These are phyloP conservation scores for Gossypium laxum DNA, from an alignment of 441 rosid species.

Conservation along the genomic window DNA sequence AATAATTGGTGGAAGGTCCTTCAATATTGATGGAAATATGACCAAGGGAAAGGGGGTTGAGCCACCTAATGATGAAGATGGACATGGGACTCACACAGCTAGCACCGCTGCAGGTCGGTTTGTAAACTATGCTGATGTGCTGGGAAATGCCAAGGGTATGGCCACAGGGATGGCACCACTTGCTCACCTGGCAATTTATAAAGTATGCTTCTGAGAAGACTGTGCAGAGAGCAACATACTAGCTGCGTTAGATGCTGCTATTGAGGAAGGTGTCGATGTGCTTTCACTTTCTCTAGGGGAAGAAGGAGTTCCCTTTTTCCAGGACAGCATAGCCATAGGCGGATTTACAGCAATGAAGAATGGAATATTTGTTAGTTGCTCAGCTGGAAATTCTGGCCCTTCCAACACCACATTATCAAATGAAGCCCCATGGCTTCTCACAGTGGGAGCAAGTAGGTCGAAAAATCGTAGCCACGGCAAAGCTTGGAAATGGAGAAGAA, in stretches of 20 bases:
- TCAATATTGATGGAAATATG: constrained; percentile 4
- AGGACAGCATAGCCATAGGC: constrained; percentile 20
- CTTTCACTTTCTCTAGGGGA: constrained; percentile 18
- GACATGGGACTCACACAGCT: constrained; percentile 41
- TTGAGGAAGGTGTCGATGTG: constrained; percentile 29
- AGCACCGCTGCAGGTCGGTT: constrained; percentile 30
- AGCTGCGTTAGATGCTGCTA: constrained; percentile 23
- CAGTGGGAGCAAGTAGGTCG: constrained; percentile 30
- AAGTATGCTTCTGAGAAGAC: constrained; percentile 26
- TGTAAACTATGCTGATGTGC: constrained; percentile 2
- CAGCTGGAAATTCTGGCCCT: constrained; percentile 31
- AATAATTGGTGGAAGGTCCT: constrained; percentile 37
- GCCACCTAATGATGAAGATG: constrained; percentile 24
- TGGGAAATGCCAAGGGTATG: constrained; percentile 20
- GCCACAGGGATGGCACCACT: constrained; percentile 22
- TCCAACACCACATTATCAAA: constrained; percentile 17
- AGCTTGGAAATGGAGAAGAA: constrained; percentile 34
- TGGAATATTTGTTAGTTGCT: constrained; percentile 29
- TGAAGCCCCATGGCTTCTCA: constrained; percentile 49
- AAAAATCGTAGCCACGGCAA: constrained; percentile 20
- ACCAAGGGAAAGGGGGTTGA: not conserved
- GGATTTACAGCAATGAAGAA: constrained; percentile 26
- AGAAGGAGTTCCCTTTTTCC: constrained; percentile 9
- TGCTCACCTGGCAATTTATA: constrained; percentile 41
- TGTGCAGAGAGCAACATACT: constrained; percentile 19